Evolutionary conservation across 2,329 filamentous ascomycete genomes (phyloP), one percentile per base, ranked within the genome.

Genomic region (Ceratocystis huliohia): DNA sequence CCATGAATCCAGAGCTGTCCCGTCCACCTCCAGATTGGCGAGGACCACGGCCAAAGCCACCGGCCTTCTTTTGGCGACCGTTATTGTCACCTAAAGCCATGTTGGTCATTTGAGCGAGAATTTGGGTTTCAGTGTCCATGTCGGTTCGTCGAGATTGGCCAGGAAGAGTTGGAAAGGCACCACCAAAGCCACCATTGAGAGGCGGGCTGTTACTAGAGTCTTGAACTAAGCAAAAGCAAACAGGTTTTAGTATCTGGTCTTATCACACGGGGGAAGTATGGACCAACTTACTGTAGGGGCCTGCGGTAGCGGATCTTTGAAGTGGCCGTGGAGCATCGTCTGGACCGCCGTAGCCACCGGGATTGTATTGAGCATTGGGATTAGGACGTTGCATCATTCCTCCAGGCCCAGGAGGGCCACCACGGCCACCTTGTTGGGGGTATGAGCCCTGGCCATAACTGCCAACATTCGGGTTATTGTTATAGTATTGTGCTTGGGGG

Each of bases 401-500:
- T 50, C 57, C 30, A 13, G 65, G 61, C 48, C 53, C 77, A n/a
- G 75, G 79, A 33, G 78, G 78, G 71, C 79, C 76, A 66, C 77
- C 79, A 44, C 76, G 75, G 37, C 74, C 76, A 74, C 17, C 78
- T 69, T 79, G 78, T 17, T 72, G 76, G 3, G 75, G 76, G 65
- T 78, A 78, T 45, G 72, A 73, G 69, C 76, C 75, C 63, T 78
- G 77, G 30, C 76, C 75, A 20, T 79, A 78, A 61, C 78, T 76
- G 25, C 78, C 78, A 68, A 79, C 77, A 62, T 74, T 77, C 68
- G 81, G 77, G 15, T 76, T 76, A 62, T 79, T 76, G 78, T 71
- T 80, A 77, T 75, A 75, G 68, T 80, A 81, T 68, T 75, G 78
- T 68, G 75, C 77, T 69, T 81, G 78, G 71, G 82, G 82, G 37